Base-by-base conservation (phyloP, 768 basidiomycete species). In the Hygrophorus pudorinus region DNA sequence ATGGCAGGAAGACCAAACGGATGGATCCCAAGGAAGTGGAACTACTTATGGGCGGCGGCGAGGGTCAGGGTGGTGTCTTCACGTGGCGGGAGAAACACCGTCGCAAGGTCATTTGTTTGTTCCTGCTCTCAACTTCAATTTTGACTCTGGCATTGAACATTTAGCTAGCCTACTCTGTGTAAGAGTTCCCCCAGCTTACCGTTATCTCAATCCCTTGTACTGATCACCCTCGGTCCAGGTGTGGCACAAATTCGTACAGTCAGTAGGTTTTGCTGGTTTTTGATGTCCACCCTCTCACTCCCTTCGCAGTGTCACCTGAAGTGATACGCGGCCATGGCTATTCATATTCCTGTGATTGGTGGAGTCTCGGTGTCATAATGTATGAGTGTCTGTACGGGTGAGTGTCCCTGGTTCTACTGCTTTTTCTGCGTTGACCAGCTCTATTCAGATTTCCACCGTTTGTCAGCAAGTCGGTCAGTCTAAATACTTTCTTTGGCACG, bases 351-450 rank as follows among this genome's bases (percentile, higher is more conserved):
- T 94, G 91, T 59, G 94, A 98, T 59, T 98, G 92, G 92, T 99
- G 94, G 94, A 90, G 86, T 65, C 75, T 97, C 37, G 93, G 92
- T 10, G 85, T 96, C 44, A 97, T 99, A 60, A 87, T 91, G 81
- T 97, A 84, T 56, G 92, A 97, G 62, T 91, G 88, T 59, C 69
- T 96, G 60, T 93, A 91, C 56, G 88, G 86, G 85, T 88, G 60
- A 51, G 79, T 70, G 47, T 58, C 51, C 44, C 41, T 42, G 45
- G 41, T 48, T 38, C 29, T 37, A 40, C 37, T 43, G 39, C 43
- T 54, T 43, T 39, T 51, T 44, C 47, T 20, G 24, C 42, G 16
- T 45, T 52, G 47, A 18, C 43, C 36, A 30, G 21, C 42, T 17
- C n/a, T 21, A 29, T 38, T 39, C 41, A 93, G 91, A 33, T 94